Base-by-base conservation (phyloP, 2,329 filamentous ascomycete genomes). In the Alternaria alternata region DNA sequence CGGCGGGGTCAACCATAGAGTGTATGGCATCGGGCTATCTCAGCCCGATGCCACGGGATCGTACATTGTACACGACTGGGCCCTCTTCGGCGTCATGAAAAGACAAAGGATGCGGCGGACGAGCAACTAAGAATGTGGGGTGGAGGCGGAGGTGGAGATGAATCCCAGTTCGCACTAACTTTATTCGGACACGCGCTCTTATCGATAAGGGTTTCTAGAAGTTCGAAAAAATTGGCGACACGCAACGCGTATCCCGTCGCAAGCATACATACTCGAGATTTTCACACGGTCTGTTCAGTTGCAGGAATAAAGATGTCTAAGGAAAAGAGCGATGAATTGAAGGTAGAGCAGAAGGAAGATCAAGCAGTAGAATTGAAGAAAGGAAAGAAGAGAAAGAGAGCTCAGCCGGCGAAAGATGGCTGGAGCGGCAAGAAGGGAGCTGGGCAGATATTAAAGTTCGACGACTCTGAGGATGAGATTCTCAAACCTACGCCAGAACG, bases 311-410 rank as follows among this genome's bases (percentile, higher is more conserved):
- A 24, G n/a, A 70, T 69, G 66, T 69, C 64, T 7, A 65, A 67
- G 12, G 53, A 61, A 30, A 65, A 66, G 46, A 54, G n/a, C 24
- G 38, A n/a, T 16, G 55, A 61, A 12, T 26, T 22, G 5, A 7
- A 44, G 32, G 26, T 36, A 3, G 43, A 51, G 3, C 9, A 34
- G 4, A 49, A 16, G 8, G 41, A 26, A 4, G 38, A 26, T 1
- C 11, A 22, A 4, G 28, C 58, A 3, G 26, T 32, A 14, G 64
- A 66, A 14, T 16, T 64, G 8, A 70, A 63, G 14, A 69, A 69
- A 54, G 66, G 72, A 36, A 77, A 73, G 44, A 78, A 78, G 59
- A 72, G 75, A 36, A 78, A 77, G 59, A 71, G 71, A 57, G 62
- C 70, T 18, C 63, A 62, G 9, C 62, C 57, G 32, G 51, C 56